Base-by-base conservation (phyloP, 345 rosid species). In the Citrus trifoliata region DNA sequence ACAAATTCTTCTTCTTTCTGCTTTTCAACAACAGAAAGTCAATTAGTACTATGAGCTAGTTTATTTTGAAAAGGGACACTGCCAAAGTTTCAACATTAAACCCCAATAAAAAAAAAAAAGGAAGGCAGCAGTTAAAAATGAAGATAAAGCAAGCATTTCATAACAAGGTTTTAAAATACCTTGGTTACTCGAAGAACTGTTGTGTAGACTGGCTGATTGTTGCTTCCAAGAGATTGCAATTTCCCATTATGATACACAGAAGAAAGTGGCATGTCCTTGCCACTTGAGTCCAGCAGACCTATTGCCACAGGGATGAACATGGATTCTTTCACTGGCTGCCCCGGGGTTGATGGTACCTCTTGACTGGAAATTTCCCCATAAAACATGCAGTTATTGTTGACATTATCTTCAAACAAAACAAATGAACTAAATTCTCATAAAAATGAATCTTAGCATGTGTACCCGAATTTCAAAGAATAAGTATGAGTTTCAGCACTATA, bases 1-100 rank as follows among this genome's bases (percentile, higher is more conserved):
- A 93, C 87, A 81, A 92, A 93, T 85, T 96, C 98, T 82, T 93
- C 98, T 87, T 96, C 98, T 86, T 87, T 90, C 99, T 94, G 97
- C 81, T 59, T 60, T 51, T 70, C 66, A 83, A 56, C 80, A 88
- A 76, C 40, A 81, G 75, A 0, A 46, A 42, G 24, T 4, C 3
- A 33, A 28, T 63, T 55, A 56, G 4, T n/a, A 55, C n/a, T 13
- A 66, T 35, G 51, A 62, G 40, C 25, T n/a, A 18, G 55, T 35
- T 68, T 74, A 40, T 56, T 55, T 32, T 16, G 21, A 55, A 53
- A 76, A 65, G 13, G 35, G 22, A 38, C 24, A 35, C 71, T 24
- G 65, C 40, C 16, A 37, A 67, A 67, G 33, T 65, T n/a, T 40
- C 2, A 38, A 53, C 5, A 9, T 32, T 4, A 21, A 28, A 64